These are phyloP conservation scores for Aspergillus ochraceus DNA, from an alignment of 2,329 filamentous ascomycete genomes.

Conservation along the genomic window DNA sequence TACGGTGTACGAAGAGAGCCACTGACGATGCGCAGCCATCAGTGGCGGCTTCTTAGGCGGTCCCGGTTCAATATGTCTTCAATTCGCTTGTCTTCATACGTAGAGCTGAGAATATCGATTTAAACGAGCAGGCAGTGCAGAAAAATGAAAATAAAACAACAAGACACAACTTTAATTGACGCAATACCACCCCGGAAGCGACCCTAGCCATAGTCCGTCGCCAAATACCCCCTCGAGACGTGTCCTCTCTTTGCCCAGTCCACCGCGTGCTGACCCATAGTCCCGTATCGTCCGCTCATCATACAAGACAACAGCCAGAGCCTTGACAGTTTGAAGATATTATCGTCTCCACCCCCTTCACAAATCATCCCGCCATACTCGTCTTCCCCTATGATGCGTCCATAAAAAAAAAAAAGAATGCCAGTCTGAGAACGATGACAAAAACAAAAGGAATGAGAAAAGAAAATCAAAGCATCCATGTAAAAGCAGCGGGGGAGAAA, in stretches of 20 bases:
- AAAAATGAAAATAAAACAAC: conserved; percentile 15
- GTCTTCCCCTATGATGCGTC: conserved; percentile 30
- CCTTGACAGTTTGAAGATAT: conserved; percentile 9
- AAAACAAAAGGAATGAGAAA: conserved; percentile 6
- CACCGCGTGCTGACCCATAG: conserved; percentile 5
- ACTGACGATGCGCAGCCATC: no score
- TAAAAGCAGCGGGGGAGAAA: neutral
- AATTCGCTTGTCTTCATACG: conserved; percentile 1
- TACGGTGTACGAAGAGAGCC: no score
- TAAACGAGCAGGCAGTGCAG: conserved; percentile 3
- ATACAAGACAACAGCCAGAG: conserved; percentile 16
- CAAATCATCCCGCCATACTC: conserved; percentile 25
- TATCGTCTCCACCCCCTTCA: conserved; percentile 15
- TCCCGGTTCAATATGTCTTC: neutral
- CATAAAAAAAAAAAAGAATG: conserved; percentile 23
- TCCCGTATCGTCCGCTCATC: conserved; percentile 11
- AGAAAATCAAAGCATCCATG: conserved; percentile 9
- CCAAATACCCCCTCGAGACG: conserved; percentile 28
- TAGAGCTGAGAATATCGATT: conserved; percentile 13
- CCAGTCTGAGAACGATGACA: conserved; percentile 15
- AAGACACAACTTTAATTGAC: conserved; percentile 33
- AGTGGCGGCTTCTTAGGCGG: no score
- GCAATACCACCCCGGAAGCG: conserved; percentile 49
- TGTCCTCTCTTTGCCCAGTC: conserved; percentile 9
- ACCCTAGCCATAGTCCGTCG: conserved; percentile 48